Evolutionary conservation across 495 filamentous ascomycete genomes (phyloP).

Genomic region (Penicillium chermesinum): DNA sequence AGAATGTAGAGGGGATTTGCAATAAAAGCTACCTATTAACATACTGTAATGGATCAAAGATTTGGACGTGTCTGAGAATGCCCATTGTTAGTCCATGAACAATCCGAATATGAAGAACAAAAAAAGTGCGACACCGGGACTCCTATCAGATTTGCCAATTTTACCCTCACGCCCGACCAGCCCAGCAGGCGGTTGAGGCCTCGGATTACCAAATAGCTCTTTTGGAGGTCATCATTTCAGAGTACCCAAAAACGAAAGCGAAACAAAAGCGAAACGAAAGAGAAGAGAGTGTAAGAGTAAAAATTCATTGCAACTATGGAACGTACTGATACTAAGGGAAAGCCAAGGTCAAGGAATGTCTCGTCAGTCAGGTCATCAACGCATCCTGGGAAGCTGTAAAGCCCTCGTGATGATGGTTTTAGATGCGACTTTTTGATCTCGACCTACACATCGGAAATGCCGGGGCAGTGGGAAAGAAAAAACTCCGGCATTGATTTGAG

Average conservation of each 20-base stretch:
- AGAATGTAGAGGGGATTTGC: too few species aligned
- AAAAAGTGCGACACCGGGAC: not conserved
- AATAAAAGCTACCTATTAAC: too few species aligned
- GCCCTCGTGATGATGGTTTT: constrained; percentile 99
- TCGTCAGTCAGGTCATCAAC: constrained; percentile 95
- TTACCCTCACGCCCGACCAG: constrained; percentile 66
- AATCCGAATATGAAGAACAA: not conserved
- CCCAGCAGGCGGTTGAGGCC: constrained; percentile 53
- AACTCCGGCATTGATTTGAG: constrained; percentile 85
- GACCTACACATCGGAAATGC: constrained; percentile 86
- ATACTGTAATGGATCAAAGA: too few species aligned
- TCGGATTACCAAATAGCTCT: constrained; percentile 79
- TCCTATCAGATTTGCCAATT: constrained; percentile 66
- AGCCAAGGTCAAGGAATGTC: constrained; percentile 46
- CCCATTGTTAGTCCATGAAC: not conserved
- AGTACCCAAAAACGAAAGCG: too few species aligned
- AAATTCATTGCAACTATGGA: constrained; percentile 11
- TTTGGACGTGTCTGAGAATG: too few species aligned
- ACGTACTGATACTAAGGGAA: constrained; percentile 19
- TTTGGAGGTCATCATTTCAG: too few species aligned
- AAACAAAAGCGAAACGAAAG: too few species aligned
- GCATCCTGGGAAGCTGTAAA: constrained; percentile 85
- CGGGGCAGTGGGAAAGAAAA: constrained; percentile 59
- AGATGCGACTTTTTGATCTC: constrained; percentile 73
- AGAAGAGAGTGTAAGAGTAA: not conserved